Evolutionary conservation across 495 filamentous ascomycete species (phyloP).

Genomic region (Schizothecium vesticola): DNA sequence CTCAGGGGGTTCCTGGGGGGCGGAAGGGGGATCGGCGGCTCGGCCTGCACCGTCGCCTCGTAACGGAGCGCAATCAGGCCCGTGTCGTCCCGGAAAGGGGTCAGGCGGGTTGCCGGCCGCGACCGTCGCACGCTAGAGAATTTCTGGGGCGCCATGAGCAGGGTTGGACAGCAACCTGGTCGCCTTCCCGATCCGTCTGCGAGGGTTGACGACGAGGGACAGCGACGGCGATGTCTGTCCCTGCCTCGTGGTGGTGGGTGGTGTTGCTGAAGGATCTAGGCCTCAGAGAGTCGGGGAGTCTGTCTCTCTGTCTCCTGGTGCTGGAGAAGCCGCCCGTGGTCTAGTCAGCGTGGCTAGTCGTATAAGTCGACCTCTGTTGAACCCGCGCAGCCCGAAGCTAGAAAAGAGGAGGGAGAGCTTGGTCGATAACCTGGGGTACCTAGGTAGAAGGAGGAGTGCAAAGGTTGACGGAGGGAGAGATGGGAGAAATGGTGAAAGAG

Average conservation of each 20-base stretch:
- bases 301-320: not conserved
- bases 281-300: not conserved
- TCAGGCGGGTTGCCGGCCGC: slow-evolving; percentile 27
- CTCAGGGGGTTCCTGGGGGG: slow-evolving; percentile 31
- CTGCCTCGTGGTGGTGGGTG: not conserved
- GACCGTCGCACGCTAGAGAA: slow-evolving; percentile 31
- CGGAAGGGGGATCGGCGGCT: slow-evolving; percentile 52
- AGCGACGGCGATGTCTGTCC: not conserved
- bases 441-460: not conserved
- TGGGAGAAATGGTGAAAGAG: not conserved
- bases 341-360: not conserved
- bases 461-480: not conserved
- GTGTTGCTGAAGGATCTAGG: not conserved
- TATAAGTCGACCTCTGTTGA: not conserved
- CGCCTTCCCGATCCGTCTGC: not conserved
- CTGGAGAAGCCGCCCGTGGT: not conserved
- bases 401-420: not conserved
- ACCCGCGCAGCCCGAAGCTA: not conserved
- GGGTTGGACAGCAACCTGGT: not conserved
- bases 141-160: slow-evolving; percentile 30
- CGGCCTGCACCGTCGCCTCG: slow-evolving; percentile 49
- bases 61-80: slow-evolving; percentile 50
- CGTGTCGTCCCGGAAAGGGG: slow-evolving; percentile 43
- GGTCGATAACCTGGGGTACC: no score
- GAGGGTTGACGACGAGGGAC: not conserved